Evolutionary conservation across 257 asterid species (phyloP).

Genomic region (Solanum gracilifrons): DNA sequence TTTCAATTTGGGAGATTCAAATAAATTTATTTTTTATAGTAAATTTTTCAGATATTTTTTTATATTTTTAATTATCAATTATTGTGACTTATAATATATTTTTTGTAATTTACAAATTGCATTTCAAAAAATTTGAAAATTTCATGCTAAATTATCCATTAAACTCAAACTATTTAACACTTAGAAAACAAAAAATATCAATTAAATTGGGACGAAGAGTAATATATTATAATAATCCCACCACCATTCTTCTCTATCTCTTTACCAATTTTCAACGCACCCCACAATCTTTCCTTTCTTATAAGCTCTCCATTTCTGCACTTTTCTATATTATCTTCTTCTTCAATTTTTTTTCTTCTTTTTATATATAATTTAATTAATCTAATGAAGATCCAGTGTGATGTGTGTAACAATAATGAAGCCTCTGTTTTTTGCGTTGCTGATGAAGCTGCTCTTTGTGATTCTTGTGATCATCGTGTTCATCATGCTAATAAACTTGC

Average conservation of each 20-base stretch:
- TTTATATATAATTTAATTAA: background rate
- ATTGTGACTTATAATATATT: no score
- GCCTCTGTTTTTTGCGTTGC: conserved; percentile 65
- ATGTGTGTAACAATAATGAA: conserved; percentile 62
- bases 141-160: no score
- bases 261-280: conserved; percentile 8
- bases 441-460: conserved; percentile 87
- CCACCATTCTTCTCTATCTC: background rate
- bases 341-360: background rate
- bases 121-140: no score
- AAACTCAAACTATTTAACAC: background rate
- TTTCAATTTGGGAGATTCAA: no score
- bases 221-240: background rate
- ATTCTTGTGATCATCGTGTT: conserved; percentile 85
- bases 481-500: conserved; percentile 97
- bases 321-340: background rate
- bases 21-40: no score
- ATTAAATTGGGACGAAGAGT: background rate
- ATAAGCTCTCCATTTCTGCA: background rate
- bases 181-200: fast-evolving
- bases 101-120: no score
- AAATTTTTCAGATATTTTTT: no score
- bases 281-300: background rate
- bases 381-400: conserved; percentile 88
- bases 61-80: no score